These are phyloP conservation scores for Moniliella sp. DNA, from an alignment of 1,284 basidiomycete genomes.

Conservation along the genomic window DNA sequence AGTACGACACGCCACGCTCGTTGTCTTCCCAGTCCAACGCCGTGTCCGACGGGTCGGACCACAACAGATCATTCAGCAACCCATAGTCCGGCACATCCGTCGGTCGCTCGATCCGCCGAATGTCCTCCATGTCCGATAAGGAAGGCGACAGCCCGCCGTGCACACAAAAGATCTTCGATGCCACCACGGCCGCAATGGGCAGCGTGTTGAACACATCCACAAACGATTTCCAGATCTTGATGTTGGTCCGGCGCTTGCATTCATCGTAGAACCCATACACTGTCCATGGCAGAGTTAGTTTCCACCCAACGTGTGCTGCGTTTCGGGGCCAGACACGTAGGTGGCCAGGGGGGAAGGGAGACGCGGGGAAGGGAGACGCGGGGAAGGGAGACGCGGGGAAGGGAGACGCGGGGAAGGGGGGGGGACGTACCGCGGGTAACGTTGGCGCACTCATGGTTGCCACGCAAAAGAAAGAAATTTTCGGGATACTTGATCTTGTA, in stretches of 20 bases:
- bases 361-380: too few species aligned
- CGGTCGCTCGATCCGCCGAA: slow-evolving; percentile 85
- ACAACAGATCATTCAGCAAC: slow-evolving; percentile 82
- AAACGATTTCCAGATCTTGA: slow-evolving; percentile 99
- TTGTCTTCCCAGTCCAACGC: slow-evolving; percentile 99
- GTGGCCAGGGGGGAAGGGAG: too few species aligned
- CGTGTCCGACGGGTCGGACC: slow-evolving; percentile 95
- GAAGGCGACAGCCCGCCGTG: slow-evolving; percentile 96
- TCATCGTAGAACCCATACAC: slow-evolving; percentile 99
- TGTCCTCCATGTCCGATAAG: slow-evolving; percentile 92
- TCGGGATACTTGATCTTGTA: slow-evolving; percentile 96
- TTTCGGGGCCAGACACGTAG: neutral
- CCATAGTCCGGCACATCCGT: slow-evolving; percentile 99
- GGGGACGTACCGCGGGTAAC: slow-evolving; percentile 80
- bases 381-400: neutral
- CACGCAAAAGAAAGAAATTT: slow-evolving; percentile 92
- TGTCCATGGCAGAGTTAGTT: too few species aligned
- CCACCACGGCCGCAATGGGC: slow-evolving; percentile 92
- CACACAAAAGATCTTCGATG: slow-evolving; percentile 97
- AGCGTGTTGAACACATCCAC: slow-evolving; percentile 98
- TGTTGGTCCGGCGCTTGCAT: slow-evolving; percentile 95
- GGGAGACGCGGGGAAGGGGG: neutral
- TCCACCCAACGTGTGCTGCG: neutral
- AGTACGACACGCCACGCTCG: slow-evolving; percentile 93
- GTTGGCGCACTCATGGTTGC: slow-evolving; percentile 98